Evolutionary conservation across 805 yeast genomes (phyloP).

Genomic region (Brettanomyces anomalus): DNA sequence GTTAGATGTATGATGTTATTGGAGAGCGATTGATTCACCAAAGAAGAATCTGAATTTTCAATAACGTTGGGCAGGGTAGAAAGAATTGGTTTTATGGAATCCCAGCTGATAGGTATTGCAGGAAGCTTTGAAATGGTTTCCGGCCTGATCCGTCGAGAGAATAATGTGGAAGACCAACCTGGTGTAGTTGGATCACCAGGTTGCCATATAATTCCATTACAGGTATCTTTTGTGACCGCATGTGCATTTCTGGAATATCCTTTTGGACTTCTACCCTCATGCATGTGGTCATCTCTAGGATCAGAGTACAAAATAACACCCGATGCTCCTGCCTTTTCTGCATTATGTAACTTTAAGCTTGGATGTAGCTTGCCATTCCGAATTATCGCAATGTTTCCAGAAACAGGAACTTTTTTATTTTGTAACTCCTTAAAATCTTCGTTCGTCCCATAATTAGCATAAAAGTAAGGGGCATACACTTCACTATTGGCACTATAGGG

Average conservation of each 20-base stretch:
- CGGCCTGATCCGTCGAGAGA: conserved; percentile 32
- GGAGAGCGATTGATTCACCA: conserved; percentile 11
- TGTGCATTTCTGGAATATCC: conserved; percentile 61
- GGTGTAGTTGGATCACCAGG: conserved; percentile 81
- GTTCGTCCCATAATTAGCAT: conserved; percentile 49
- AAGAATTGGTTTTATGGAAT: conserved; percentile 35
- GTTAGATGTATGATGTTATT: conserved; percentile 26
- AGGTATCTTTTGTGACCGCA: conserved; percentile 55
- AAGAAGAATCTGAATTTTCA: too few relatives aligned
- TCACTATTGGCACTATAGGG: conserved; percentile 60
- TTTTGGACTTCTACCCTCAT: conserved; percentile 51
- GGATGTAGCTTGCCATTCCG: conserved; percentile 42
- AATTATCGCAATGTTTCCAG: conserved; percentile 50
- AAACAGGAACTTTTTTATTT: conserved; percentile 32
- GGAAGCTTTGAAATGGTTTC: conserved; percentile 42
- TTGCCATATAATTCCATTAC: conserved; percentile 43
- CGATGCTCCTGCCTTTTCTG: conserved; percentile 52
- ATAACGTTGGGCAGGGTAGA: too few relatives aligned
- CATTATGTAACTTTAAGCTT: conserved; percentile 52
- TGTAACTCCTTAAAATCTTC: conserved; percentile 43
- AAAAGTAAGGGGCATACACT: conserved; percentile 45
- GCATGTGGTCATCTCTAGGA: conserved; percentile 49
- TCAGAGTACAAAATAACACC: conserved; percentile 53
- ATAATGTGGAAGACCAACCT: conserved; percentile 49
- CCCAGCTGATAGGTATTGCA: conserved; percentile 39